These are phyloP conservation scores for Bassia scoparia DNA, from an alignment of 148 eudicot genomes.

Conservation along the genomic window DNA sequence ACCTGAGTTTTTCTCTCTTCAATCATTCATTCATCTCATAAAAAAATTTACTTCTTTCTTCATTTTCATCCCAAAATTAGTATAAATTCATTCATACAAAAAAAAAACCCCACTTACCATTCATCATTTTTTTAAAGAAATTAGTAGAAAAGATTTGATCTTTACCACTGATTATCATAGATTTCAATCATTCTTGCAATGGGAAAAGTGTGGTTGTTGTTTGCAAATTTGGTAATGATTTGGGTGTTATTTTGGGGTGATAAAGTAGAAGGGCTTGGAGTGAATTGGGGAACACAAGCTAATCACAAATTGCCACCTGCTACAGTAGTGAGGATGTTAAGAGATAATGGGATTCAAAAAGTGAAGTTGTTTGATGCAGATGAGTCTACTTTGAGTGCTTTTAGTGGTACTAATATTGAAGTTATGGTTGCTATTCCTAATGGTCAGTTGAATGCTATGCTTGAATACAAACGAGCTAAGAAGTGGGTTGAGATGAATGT, in stretches of 20 bases:
- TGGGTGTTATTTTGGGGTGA: neutral
- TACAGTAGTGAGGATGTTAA: slow-evolving; percentile 62
- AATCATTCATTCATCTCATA: too few relatives aligned
- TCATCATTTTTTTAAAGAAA: too few relatives aligned
- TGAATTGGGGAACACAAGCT: slow-evolving; percentile 88
- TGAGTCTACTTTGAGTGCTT: slow-evolving; percentile 46
- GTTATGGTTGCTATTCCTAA: slow-evolving; percentile 93
- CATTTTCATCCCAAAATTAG: too few relatives aligned
- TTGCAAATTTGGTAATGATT: neutral
- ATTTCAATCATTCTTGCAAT: neutral
- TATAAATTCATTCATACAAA: too few relatives aligned
- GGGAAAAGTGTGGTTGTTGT: neutral
- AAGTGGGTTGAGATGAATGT: slow-evolving; percentile 65
- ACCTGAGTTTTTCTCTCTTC: too few relatives aligned
- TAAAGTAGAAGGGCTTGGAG: slow-evolving; percentile 58
- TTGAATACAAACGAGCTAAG: slow-evolving; percentile 48
- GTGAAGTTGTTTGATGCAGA: slow-evolving; percentile 88
- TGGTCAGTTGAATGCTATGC: slow-evolving; percentile 53
- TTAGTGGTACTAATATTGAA: slow-evolving; percentile 64
- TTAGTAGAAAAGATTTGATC: too few relatives aligned
- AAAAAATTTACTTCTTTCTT: too few relatives aligned
- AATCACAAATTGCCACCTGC: slow-evolving; percentile 52
- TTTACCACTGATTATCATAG: too few relatives aligned
- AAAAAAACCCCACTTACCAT: too few relatives aligned
- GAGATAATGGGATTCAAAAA: slow-evolving; percentile 66